Conservation (phyloP, 2,329 filamentous ascomycete species). For the Cladosporium sp. region DNA sequence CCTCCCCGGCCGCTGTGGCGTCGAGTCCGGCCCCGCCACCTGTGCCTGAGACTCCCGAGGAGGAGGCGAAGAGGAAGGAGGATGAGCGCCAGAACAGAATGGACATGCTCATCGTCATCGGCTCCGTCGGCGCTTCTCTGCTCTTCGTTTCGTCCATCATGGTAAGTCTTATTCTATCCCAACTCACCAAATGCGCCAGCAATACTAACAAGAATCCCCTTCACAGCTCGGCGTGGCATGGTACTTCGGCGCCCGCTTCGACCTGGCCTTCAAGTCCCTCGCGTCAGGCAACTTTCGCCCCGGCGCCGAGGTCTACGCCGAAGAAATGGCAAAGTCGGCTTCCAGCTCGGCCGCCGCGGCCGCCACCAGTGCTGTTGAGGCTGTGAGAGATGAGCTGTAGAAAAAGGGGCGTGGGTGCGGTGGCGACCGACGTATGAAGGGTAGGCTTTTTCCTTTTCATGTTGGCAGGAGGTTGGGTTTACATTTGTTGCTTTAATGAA, state of each 20-base stretch:
- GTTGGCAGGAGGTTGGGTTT: too few relatives aligned
- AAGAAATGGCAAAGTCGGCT: background rate
- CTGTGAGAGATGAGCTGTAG: conserved; percentile 8
- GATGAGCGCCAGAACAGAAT: conserved; percentile 49
- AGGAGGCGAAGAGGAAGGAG: conserved; percentile 53
- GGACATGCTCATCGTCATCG: conserved; percentile 60
- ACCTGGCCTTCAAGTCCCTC: conserved; percentile 50
- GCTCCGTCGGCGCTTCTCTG: conserved; percentile 65
- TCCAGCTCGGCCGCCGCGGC: background rate
- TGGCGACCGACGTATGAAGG: too few relatives aligned
- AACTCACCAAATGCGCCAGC: background rate
- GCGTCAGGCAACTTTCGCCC: conserved; percentile 9
- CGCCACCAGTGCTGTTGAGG: background rate
- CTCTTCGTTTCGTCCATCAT: conserved; percentile 69
- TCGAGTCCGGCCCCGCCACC: conserved; percentile 53
- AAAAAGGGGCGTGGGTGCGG: too few relatives aligned
- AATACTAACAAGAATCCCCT: conserved; percentile 13
- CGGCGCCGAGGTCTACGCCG: background rate
- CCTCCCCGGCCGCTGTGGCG: conserved; percentile 29
- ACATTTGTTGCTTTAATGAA: too few relatives aligned
- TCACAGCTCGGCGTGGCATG: conserved; percentile 71
- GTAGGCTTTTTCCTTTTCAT: too few relatives aligned
- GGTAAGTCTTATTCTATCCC: conserved; percentile 55
- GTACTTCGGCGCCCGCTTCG: conserved; percentile 77
- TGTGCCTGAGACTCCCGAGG: conserved; percentile 43